Evolutionary conservation across 2,329 filamentous ascomycete species (phyloP).

Genomic region (Fusarium setosum): DNA sequence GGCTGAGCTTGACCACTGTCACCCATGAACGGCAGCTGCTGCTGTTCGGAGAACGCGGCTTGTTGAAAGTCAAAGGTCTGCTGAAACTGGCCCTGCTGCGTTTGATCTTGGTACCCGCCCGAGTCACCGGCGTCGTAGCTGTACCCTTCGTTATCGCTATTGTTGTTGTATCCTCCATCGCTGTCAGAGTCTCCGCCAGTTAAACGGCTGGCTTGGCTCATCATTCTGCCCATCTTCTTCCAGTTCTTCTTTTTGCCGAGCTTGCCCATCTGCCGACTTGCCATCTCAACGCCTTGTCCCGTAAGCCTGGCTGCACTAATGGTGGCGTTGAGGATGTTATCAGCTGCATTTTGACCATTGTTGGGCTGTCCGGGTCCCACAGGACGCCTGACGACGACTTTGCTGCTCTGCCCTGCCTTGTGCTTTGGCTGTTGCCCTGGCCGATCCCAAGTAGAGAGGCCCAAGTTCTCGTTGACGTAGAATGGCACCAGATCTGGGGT

Average conservation of each 20-base stretch:
- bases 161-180: conserved; percentile 13
- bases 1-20: conserved; percentile 5
- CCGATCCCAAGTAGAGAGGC: conserved; percentile 43
- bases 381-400: conserved; percentile 2
- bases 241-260: conserved; percentile 42
- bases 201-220: conserved; percentile 14
- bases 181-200: conserved; percentile 5
- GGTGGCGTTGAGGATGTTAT: conserved; percentile 27
- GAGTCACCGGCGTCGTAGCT: not conserved
- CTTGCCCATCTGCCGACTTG: conserved; percentile 39
- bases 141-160: conserved; percentile 7
- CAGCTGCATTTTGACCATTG: conserved; percentile 1
- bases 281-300: conserved; percentile 28
- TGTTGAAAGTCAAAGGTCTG: conserved; percentile 24
- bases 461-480: conserved; percentile 42
- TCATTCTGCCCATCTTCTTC: conserved; percentile 34
- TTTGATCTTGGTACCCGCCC: conserved; percentile 10
- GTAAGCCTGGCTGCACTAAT: conserved; percentile 37
- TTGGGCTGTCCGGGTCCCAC: conserved; percentile 14
- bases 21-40: conserved; percentile 8
- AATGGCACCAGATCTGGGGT: conserved; percentile 42
- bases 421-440: conserved; percentile 41
- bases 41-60: not conserved
- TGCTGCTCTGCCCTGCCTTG: conserved; percentile 4
- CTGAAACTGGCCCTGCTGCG: conserved; percentile 25